Evolutionary conservation across 768 basidiomycete species (phyloP), one percentile per base, ranked within the genome.

Genomic region (Suillus occidentalis): DNA sequence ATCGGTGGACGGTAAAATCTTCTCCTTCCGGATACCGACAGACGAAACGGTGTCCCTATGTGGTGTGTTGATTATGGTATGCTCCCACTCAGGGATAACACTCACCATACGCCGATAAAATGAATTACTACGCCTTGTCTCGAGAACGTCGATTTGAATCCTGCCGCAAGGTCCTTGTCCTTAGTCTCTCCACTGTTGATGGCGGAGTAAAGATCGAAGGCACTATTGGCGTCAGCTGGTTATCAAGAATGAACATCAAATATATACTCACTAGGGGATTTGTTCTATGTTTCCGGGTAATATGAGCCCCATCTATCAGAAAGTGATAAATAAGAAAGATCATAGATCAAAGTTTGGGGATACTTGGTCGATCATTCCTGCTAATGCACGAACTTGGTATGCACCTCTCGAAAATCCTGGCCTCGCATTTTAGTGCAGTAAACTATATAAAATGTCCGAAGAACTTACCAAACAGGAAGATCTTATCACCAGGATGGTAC

Each of bases 31-130:
- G 2, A 82, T 13, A 3, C 83, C 80, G 43, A 84, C 74, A 0
- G 82, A 82, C 5, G 83, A 83, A 5, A 83, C 83, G 0, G 82
- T 82, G 40, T 83, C 83, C 82, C 82, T 83, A 57, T 4, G 3
- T 10, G 34, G 8, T n/a, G 25, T 4, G 10, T 53, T 56, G 14
- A 62, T 40, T 1, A 31, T 36, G 20, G 40, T 13, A 14, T 37
- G 10, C 22, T 45, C 39, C 34, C 61, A 28, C 36, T 39, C 14
- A 52, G 52, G 1, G 18, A 43, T 40, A 12, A 66, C 40, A 70
- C 72, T 42, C 52, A 82, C 83, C 82, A 83, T 25, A 74, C 78
- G 9, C 82, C 82, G 8, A 83, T 72, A 57, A 84, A 84, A 68
- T 84, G 80, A 2, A 82, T 76, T 25, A 69, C 72, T 45, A 81